A percentile compares a stretch with the other conserved stretches of the same genome.
Conservation (phyloP, 306 rosid species). For the Senna tora region DNA sequence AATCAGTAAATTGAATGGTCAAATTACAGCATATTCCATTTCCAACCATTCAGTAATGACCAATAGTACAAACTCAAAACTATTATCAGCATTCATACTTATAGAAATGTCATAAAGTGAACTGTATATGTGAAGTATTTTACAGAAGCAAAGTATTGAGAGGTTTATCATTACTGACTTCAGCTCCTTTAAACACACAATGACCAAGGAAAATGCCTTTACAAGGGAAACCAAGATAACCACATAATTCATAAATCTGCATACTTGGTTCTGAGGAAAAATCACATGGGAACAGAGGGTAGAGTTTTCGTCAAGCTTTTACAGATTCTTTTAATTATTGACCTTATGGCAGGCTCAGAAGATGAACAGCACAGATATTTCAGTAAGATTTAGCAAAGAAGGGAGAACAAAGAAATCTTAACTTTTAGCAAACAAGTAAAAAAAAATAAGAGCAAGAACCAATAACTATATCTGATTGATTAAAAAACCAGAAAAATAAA, state of each 20-base stretch:
- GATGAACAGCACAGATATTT: constrained; percentile 21
- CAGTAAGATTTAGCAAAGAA: constrained; percentile 14
- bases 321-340: not conserved
- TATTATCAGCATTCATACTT: constrained; percentile 19
- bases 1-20: constrained; percentile 29
- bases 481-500: constrained; percentile 9
- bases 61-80: not conserved
- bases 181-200: constrained; percentile 31
- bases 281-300: constrained; percentile 1
- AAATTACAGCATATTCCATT: constrained; percentile 30
- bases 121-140: constrained; percentile 19
- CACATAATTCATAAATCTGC: constrained; percentile 25
- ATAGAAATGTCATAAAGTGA: constrained; percentile 21
- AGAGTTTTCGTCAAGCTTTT: constrained; percentile 31
- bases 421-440: not conserved
- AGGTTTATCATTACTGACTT: constrained; percentile 16
- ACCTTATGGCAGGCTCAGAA: constrained; percentile 10
- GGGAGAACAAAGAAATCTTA: constrained; percentile 12
- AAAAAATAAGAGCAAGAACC: constrained; percentile 8
- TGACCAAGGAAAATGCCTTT: not conserved
- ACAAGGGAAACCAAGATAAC: constrained; percentile 17
- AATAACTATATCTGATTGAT: constrained; percentile 9
- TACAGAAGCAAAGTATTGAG: constrained; percentile 15
- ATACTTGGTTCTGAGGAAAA: constrained; percentile 9
- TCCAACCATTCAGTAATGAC: constrained; percentile 6